Percentiles rank a stretch among this genome's conserved stretches.
Evolutionary conservation across 2,329 filamentous ascomycete species (phyloP).

Genomic region (Sporothrix globosa): DNA sequence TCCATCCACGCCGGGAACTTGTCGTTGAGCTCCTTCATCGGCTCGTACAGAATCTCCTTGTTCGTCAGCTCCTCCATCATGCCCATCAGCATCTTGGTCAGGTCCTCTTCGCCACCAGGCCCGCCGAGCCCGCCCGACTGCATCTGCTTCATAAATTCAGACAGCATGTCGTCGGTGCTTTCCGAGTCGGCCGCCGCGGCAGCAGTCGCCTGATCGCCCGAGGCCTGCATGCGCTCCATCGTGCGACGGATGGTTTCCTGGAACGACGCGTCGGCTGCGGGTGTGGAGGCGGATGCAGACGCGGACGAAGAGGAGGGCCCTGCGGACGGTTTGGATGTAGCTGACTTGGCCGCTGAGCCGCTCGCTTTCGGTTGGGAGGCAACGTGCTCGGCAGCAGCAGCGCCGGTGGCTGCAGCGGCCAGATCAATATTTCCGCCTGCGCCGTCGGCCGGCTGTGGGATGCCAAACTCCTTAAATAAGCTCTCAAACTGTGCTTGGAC

Average conservation of each 20-base stretch:
- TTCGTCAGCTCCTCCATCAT: conserved; percentile 99
- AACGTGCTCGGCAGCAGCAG: conserved; percentile 37
- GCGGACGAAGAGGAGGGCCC: conserved; percentile 40
- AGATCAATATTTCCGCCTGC: conserved; percentile 37
- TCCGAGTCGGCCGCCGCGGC: conserved; percentile 65
- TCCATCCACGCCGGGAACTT: conserved; percentile 91
- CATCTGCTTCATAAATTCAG: conserved; percentile 91
- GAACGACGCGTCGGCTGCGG: conserved; percentile 62
- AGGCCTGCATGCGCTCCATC: conserved; percentile 94
- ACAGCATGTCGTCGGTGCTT: conserved; percentile 75
- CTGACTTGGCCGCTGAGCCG: conserved; percentile 44
- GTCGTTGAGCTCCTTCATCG: conserved; percentile 93
- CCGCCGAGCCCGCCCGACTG: conserved; percentile 62
- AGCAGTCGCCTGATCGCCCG: conserved; percentile 81
- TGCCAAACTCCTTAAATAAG: conserved; percentile 72
- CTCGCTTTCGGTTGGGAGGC: conserved; percentile 26
- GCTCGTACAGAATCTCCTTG: conserved; percentile 97
- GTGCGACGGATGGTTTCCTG: conserved; percentile 91
- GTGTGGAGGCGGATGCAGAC: conserved; percentile 43
- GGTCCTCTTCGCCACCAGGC: conserved; percentile 73
- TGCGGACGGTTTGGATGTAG: conserved; percentile 41
- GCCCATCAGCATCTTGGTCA: conserved; percentile 90
- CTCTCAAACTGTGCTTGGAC: conserved; percentile 79
- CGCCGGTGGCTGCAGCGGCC: conserved; percentile 37
- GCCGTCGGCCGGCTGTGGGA: conserved; percentile 12